These are phyloP conservation scores for Mycena albidolilacea DNA, from an alignment of 768 basidiomycete species.

Conservation along the genomic window DNA sequence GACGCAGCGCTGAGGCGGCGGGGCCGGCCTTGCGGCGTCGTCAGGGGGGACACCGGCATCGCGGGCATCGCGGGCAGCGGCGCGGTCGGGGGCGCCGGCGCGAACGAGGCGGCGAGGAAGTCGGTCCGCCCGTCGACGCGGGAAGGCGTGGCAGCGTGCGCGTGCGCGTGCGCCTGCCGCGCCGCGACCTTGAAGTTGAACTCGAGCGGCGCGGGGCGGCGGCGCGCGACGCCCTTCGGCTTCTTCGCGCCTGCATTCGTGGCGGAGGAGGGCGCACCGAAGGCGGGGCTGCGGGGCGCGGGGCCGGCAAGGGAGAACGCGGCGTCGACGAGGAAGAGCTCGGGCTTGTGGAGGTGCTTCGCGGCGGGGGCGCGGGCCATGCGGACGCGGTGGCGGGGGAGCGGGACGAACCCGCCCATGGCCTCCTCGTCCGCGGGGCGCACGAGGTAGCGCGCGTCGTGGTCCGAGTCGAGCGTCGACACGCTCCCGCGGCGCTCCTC, in stretches of 20 bases:
- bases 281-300: constrained; percentile 17
- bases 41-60: too few species aligned
- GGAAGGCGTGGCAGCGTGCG: constrained; percentile 47
- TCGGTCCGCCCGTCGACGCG: constrained; percentile 57
- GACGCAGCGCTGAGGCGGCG: constrained; percentile 12
- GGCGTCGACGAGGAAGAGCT: constrained; percentile 27
- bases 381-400: constrained; percentile 52
- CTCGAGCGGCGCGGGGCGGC: constrained; percentile 60
- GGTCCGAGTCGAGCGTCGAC: constrained; percentile 68
- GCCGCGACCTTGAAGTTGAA: constrained; percentile 42
- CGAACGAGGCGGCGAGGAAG: constrained; percentile 47
- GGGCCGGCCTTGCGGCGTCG: neutral
- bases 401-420: constrained; percentile 52
- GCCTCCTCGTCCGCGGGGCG: constrained; percentile 55
- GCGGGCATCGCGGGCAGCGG: neutral
- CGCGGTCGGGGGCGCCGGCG: neutral
- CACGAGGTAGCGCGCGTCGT: constrained; percentile 66
- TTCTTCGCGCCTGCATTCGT: neutral
- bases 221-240: constrained; percentile 49
- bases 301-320: constrained; percentile 9
- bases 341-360: constrained; percentile 37
- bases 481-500: constrained; percentile 61
- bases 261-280: constrained; percentile 20
- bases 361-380: constrained; percentile 42
- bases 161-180: neutral